Percentiles rank a stretch among this genome's conserved stretches.
Evolutionary conservation across 202 grass and related monocot genomes (phyloP).

Genomic region (Zizania palustris): DNA sequence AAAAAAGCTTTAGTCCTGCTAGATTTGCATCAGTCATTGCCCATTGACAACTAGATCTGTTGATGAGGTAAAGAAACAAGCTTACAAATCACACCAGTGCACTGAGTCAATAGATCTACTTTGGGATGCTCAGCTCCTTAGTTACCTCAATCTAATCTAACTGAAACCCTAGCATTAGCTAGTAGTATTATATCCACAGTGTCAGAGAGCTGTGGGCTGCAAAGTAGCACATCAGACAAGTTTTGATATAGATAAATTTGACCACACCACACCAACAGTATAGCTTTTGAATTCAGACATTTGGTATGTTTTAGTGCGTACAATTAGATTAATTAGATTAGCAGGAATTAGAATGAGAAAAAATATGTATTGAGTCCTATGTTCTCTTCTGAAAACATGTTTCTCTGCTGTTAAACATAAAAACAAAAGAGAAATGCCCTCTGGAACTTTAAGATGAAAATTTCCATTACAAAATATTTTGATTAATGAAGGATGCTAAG

Average conservation of each 20-base stretch:
- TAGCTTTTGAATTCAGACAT: conserved; percentile 38
- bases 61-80: conserved; percentile 27
- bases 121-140: too few species aligned
- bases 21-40: conserved; percentile 5
- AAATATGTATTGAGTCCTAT: too few species aligned
- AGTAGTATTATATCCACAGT: conserved; percentile 43
- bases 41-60: conserved; percentile 6
- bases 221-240: conserved; percentile 35
- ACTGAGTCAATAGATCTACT: conserved; percentile 44
- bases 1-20: conserved; percentile 13
- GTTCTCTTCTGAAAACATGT: too few species aligned
- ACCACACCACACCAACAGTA: conserved; percentile 24
- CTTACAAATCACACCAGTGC: conserved; percentile 9
- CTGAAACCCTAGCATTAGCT: conserved; percentile 5
- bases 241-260: conserved; percentile 35
- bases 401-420: too few species aligned
- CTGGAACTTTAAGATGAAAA: background rate
- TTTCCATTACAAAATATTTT: background rate
- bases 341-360: too few species aligned
- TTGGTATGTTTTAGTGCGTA: too few species aligned
- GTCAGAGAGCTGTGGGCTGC: conserved; percentile 22
- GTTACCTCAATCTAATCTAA: conserved; percentile 19
- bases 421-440: too few species aligned
- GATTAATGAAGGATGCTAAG: background rate
- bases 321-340: too few species aligned